phyloP scores from a whole-genome alignment of 148 eudicot species.

The Selenicereus undatus region DNA sequence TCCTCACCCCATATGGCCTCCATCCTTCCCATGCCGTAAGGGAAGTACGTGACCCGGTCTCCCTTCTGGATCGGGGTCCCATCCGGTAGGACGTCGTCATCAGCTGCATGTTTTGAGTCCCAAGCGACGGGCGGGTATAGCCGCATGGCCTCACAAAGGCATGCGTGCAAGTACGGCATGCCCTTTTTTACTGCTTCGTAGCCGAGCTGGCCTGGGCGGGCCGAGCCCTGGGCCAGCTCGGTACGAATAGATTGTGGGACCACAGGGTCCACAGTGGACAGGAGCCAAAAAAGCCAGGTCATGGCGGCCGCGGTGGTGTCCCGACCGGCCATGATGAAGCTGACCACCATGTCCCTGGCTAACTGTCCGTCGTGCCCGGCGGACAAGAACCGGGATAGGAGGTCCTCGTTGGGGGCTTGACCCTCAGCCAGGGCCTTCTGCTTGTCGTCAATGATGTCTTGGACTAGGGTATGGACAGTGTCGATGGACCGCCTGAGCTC shows the following conservation, averaged over 20 bases:
- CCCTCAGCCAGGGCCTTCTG: conserved; percentile 12
- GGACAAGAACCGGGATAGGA: conserved; percentile 51
- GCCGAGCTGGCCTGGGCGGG: background rate
- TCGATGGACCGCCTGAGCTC: conserved; percentile 40
- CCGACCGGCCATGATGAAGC: conserved; percentile 80
- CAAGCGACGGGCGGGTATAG: conserved; percentile 86
- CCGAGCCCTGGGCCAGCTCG: conserved; percentile 12
- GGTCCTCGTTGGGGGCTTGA: background rate
- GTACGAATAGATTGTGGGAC: conserved; percentile 14
- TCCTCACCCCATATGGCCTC: conserved; percentile 73
- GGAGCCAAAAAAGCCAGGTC: conserved; percentile 83
- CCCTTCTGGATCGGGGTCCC: conserved; percentile 62
- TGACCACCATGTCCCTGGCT: conserved; percentile 74
- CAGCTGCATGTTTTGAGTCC: conserved; percentile 85
- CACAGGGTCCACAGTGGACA: conserved; percentile 13
- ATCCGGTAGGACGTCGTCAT: conserved; percentile 67
- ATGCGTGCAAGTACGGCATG: conserved; percentile 60
- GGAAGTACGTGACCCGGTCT: conserved; percentile 73
- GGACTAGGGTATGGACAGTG: conserved; percentile 32
- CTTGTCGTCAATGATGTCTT: conserved; percentile 35
- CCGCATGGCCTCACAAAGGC: conserved; percentile 78
- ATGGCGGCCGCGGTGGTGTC: conserved; percentile 83
- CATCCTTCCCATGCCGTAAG: conserved; percentile 94
- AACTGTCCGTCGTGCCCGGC: conserved; percentile 40
- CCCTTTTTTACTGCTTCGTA: conserved; percentile 45